Evolutionary conservation across 2,329 filamentous ascomycete species (phyloP).

Genomic region (Didymella exigua): DNA sequence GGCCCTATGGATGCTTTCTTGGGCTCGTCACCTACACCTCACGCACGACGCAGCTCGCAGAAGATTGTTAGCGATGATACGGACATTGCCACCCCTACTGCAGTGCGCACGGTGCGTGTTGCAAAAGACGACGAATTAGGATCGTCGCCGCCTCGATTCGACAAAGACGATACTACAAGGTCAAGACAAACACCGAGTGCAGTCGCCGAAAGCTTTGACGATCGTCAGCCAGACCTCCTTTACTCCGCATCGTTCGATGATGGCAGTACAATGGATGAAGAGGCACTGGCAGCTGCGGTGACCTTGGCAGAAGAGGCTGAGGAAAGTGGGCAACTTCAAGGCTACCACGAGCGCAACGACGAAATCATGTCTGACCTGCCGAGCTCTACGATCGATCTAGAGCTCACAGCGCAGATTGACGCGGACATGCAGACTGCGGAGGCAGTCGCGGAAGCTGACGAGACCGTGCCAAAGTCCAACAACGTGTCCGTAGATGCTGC

Average conservation of each 20-base stretch:
- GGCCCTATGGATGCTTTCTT: slow-evolving; percentile 45
- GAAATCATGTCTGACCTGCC: slow-evolving; percentile 31
- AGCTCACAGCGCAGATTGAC: slow-evolving; percentile 45
- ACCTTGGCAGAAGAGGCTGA: slow-evolving; percentile 13
- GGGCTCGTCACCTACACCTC: slow-evolving; percentile 46
- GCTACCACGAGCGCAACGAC: slow-evolving; percentile 10
- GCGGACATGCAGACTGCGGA: slow-evolving; percentile 38
- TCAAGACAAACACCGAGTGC: slow-evolving; percentile 1
- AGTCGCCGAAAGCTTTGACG: slow-evolving; percentile 26
- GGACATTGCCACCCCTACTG: slow-evolving; percentile 36
- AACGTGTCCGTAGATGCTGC: slow-evolving; percentile 32
- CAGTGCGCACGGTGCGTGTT: slow-evolving; percentile 30
- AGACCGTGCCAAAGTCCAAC: slow-evolving; percentile 25
- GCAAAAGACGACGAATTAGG: slow-evolving; percentile 36
- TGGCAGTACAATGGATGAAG: slow-evolving; percentile 42
- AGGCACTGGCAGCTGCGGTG: slow-evolving; percentile 26
- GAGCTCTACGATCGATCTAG: slow-evolving; percentile 41
- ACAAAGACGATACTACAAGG: slow-evolving; percentile 13
- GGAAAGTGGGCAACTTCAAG: slow-evolving; percentile 2
- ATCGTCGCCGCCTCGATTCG: slow-evolving; percentile 45
- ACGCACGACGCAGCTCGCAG: slow-evolving; percentile 34
- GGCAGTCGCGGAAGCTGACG: slow-evolving; percentile 3
- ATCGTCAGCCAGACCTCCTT: slow-evolving; percentile 21
- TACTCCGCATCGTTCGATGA: slow-evolving; percentile 39
- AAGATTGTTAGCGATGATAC: slow-evolving; percentile 36